Conservation (phyloP, 495 filamentous ascomycete genomes). For the Collariella sp. region DNA sequence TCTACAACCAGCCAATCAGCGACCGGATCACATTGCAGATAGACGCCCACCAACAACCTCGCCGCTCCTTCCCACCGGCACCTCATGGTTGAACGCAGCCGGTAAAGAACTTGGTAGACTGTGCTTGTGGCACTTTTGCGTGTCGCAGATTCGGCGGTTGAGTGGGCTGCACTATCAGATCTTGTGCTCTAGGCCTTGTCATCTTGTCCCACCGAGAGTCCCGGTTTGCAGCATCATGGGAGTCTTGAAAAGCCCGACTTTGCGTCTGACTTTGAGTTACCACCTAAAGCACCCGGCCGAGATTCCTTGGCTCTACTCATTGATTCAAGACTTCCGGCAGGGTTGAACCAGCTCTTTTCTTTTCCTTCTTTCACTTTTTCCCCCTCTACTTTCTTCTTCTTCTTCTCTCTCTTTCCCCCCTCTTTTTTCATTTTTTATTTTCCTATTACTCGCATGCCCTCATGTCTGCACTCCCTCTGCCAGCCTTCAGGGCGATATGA, state of each 20-base stretch:
- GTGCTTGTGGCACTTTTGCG: background rate
- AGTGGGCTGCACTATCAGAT: background rate
- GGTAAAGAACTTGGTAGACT: background rate
- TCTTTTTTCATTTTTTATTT: too few species aligned
- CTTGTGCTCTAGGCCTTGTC: too few species aligned
- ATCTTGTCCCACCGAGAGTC: too few species aligned
- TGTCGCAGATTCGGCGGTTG: background rate
- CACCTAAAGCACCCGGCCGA: too few species aligned
- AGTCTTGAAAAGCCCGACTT: too few species aligned
- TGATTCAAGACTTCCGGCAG: background rate
- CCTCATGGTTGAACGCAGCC: background rate
- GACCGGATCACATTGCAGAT: slow-evolving; percentile 25
- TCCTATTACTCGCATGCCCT: too few species aligned
- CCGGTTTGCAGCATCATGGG: too few species aligned
- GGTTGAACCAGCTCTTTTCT: background rate
- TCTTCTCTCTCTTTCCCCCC: too few species aligned
- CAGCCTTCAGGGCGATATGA: too few species aligned
- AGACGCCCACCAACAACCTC: slow-evolving; percentile 17
- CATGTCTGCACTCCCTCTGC: too few species aligned
- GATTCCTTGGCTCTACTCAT: background rate
- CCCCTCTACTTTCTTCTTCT: too few species aligned
- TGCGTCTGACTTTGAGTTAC: too few species aligned
- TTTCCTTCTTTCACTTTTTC: background rate
- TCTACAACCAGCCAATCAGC: slow-evolving; percentile 16
- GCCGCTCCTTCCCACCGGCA: background rate